These are phyloP conservation scores for Camelina sativa DNA, from an alignment of 345 rosid genomes.

Conservation along the genomic window DNA sequence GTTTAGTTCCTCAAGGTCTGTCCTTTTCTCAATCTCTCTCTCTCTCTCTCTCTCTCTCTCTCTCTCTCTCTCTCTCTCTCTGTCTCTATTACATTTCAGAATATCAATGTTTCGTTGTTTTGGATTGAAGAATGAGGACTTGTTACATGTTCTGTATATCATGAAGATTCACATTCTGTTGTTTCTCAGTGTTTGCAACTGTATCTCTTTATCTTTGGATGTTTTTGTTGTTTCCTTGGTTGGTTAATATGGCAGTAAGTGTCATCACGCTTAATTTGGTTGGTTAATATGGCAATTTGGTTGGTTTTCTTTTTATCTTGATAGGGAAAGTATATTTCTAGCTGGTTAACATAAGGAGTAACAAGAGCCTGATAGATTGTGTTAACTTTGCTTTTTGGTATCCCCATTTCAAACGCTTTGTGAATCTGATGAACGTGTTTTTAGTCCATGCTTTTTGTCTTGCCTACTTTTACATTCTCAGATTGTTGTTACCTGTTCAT, in stretches of 20 bases:
- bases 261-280: neutral
- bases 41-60: neutral
- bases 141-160: neutral
- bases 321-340: neutral
- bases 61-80: neutral
- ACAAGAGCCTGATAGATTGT: slow-evolving; percentile 5
- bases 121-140: neutral
- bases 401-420: neutral
- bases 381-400: neutral
- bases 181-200: neutral
- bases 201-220: no score
- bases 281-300: neutral
- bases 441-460: neutral
- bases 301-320: no score
- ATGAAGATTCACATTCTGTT: slow-evolving; percentile 2
- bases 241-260: neutral
- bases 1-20: slow-evolving; percentile 79
- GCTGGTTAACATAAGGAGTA: neutral
- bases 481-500: slow-evolving; percentile 16
- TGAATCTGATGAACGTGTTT: neutral
- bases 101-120: neutral
- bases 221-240: neutral
- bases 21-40: neutral
- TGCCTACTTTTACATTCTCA: slow-evolving; percentile 6
- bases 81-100: neutral